A percentile compares a stretch with the other conserved stretches of the same genome.
Conservation (phyloP, 1,139 yeast genomes). For the Geotrichum phurueaensis region DNA sequence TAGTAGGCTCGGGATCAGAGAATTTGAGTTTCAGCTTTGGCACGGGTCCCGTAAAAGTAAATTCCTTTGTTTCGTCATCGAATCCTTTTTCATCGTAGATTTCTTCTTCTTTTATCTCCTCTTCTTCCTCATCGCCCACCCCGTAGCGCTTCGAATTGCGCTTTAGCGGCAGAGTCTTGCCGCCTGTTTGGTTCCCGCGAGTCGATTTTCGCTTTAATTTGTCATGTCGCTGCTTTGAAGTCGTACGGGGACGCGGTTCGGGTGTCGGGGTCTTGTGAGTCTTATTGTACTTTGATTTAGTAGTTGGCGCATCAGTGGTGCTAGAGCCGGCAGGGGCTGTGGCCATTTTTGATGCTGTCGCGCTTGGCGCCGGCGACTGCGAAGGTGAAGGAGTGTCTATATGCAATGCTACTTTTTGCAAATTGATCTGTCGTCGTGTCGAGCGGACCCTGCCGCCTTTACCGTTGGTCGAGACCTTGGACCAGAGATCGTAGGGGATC, state of each 20-base stretch:
- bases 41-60: background rate
- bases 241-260: constrained; percentile 2
- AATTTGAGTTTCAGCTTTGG: constrained; percentile 36
- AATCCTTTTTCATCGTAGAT: background rate
- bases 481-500: constrained; percentile 38
- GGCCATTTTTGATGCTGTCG: background rate
- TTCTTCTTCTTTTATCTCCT: background rate
- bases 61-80: background rate
- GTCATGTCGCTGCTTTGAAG: background rate
- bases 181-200: background rate
- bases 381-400: constrained; percentile 15
- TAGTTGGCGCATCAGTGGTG: background rate
- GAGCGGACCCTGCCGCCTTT: constrained; percentile 28
- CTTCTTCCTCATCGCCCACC: background rate
- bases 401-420: constrained; percentile 21
- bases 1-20: constrained; percentile 51
- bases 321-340: background rate
- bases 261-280: constrained; percentile 8
- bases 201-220: background rate
- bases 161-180: background rate
- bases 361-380: constrained; percentile 8
- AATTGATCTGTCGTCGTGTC: constrained; percentile 30
- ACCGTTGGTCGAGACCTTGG: constrained; percentile 26
- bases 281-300: background rate
- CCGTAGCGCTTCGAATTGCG: background rate